Conservation (phyloP, 2,329 filamentous ascomycete genomes). For the Sarocladium kiliense region DNA sequence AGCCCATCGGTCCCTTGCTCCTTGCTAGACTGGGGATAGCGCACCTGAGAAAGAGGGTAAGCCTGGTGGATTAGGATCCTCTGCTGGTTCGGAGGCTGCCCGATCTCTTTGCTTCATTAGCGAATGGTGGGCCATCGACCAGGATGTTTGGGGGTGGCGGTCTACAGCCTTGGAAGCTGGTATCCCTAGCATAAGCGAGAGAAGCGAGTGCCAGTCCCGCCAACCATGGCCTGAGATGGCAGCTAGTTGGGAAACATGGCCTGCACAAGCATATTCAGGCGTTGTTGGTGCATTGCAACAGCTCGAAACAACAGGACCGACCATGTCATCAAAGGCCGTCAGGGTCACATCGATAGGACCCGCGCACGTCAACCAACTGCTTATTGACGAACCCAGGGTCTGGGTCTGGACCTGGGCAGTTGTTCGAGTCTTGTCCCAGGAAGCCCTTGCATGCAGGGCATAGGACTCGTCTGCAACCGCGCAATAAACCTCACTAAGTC, state of each 20-base stretch:
- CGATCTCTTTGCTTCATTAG: background rate
- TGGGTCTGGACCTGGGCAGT: background rate
- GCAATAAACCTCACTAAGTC: too few relatives aligned
- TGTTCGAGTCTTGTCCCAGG: background rate
- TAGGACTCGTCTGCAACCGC: too few relatives aligned
- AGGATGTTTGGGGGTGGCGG: too few relatives aligned
- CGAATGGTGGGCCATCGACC: too few relatives aligned
- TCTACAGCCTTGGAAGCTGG: too few relatives aligned
- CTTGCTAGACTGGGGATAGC: background rate
- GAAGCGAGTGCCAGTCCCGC: too few relatives aligned
- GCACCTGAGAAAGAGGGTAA: background rate
- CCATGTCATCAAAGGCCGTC: background rate
- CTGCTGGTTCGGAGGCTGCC: background rate
- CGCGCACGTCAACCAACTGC: background rate
- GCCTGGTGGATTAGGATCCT: background rate
- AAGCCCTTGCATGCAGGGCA: background rate
- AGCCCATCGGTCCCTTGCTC: too few relatives aligned
- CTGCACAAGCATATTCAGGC: background rate
- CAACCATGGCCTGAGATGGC: too few relatives aligned
- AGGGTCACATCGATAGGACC: background rate
- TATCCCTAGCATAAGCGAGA: too few relatives aligned
- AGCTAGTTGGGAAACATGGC: too few relatives aligned
- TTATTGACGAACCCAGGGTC: background rate
- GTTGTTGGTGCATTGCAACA: background rate
- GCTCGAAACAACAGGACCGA: background rate